A percentile compares a stretch with the other conserved stretches of the same genome.
Evolutionary conservation across 2,329 filamentous ascomycete species (phyloP).

Genomic region (Podosphaera xanthii): DNA sequence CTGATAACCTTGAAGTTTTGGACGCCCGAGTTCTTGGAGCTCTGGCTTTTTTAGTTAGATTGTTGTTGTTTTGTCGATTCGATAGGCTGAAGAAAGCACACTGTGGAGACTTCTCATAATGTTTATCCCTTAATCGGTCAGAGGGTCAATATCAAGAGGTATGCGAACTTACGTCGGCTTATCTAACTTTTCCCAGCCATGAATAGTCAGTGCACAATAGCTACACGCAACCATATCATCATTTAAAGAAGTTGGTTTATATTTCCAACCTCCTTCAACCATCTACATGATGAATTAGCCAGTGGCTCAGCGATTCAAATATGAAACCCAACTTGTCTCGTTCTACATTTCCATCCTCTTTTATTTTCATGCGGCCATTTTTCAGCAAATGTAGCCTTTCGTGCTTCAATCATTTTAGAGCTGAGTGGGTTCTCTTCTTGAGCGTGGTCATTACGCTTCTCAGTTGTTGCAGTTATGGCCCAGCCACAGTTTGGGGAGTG

Average conservation of each 20-base stretch:
- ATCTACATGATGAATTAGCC: slow-evolving; percentile 32
- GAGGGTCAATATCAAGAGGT: slow-evolving; percentile 3
- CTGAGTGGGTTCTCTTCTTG: slow-evolving; percentile 51
- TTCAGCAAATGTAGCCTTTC: slow-evolving; percentile 61
- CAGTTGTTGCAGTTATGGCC: slow-evolving; percentile 48
- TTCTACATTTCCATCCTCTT: slow-evolving; percentile 73
- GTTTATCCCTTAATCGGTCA: slow-evolving; percentile 45
- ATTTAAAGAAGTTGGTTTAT: slow-evolving; percentile 60
- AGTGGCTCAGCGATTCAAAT: slow-evolving; percentile 5
- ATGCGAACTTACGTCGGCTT: slow-evolving; percentile 48
- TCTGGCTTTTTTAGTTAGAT: slow-evolving; percentile 28
- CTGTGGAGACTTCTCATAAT: slow-evolving; percentile 51
- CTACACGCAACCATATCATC: slow-evolving; percentile 80
- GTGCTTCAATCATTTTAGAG: slow-evolving; percentile 48
- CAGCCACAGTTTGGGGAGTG: slow-evolving; percentile 70
- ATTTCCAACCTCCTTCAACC: slow-evolving; percentile 83
- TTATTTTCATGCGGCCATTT: slow-evolving; percentile 80
- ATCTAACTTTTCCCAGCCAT: slow-evolving; percentile 86
- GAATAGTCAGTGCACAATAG: slow-evolving; percentile 73
- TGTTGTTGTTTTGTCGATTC: slow-evolving; percentile 26
- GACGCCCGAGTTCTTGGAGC: slow-evolving; percentile 35
- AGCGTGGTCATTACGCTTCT: slow-evolving; percentile 37
- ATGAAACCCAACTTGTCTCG: slow-evolving; percentile 42
- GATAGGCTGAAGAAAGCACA: slow-evolving; percentile 66
- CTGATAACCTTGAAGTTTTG: slow-evolving; percentile 43